Percentiles rank a stretch among this genome's conserved stretches.
phyloP scores from a whole-genome alignment of 768 basidiomycete species.

The Mycena leptocephala region DNA sequence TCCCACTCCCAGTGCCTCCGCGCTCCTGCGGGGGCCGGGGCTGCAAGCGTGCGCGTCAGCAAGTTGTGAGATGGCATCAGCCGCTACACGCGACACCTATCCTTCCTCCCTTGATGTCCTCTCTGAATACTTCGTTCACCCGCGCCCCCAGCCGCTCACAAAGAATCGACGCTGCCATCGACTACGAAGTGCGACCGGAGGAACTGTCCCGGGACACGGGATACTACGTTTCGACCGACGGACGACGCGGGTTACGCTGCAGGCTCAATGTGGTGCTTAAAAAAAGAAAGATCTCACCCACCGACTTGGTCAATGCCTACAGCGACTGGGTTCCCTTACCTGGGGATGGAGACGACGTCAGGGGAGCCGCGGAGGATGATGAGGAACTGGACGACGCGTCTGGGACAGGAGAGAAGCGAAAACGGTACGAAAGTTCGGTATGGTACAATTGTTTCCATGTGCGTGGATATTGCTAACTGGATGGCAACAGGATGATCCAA shows the following conservation, averaged over 20 bases:
- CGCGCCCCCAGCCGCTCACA: neutral
- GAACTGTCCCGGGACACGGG: neutral
- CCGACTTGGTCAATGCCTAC: neutral
- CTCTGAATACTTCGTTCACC: neutral
- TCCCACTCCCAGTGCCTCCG: too few species aligned
- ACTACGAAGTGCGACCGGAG: neutral
- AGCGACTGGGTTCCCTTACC: neutral
- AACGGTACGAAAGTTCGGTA: constrained; percentile 4
- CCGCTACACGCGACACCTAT: neutral
- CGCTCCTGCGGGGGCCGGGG: too few species aligned
- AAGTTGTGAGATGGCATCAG: neutral
- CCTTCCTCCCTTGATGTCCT: neutral
- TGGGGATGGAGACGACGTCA: neutral
- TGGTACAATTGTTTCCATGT: neutral
- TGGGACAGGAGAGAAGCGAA: neutral
- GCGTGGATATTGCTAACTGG: neutral
- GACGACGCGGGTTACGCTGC: neutral
- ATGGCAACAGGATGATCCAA: neutral
- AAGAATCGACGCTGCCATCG: neutral
- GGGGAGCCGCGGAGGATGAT: neutral
- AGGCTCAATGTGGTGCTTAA: neutral
- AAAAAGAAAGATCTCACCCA: neutral
- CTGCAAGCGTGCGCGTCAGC: too few species aligned
- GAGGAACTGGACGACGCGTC: neutral
- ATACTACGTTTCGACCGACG: neutral